Base-by-base conservation (phyloP, 2,329 filamentous ascomycete species). In the Sporothrix globosa region DNA sequence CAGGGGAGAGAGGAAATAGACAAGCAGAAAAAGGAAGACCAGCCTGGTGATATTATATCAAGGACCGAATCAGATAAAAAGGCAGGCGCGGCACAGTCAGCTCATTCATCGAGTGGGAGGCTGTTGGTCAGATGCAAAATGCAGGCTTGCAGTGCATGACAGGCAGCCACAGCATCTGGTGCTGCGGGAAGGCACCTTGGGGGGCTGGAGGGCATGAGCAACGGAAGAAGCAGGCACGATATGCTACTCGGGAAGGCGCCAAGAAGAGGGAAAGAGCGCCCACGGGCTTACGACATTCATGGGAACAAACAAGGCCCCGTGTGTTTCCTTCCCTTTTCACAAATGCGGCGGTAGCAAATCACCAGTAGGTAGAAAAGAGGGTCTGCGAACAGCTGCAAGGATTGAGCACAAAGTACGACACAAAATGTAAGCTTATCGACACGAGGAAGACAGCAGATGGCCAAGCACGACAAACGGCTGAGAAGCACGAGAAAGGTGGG, bases 21-120 rank as follows among this genome's bases (percentile, higher is more conserved):
- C 13, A n/a, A 19, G n/a, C 34, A 67, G 34, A 60, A 44, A 58
- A 41, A 6, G n/a, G 30, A 17, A 11, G 41, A 61, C 14, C 56
- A 48, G 50, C 39, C 58, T 53, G 56, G 21, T 61, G 44, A 50
- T 50, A 48, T 50, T 50, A 52, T 60, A 60, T 68, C 41, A 58
- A 53, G 34, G 44, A 67, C 9, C 27, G 27, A 44, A 60, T 52
- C 46, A 63, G 67, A 66, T n/a, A 61, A 69, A 56, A 30, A 53
- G 61, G 67, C 53, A 70, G 63, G 69, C 68, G 50, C 71, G 67
- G 69, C 19, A 41, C 69, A 66, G 71, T 52, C 34, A 54, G 65
- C 65, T 50, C 50, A 39, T 67, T 41, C 66, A 48, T 54, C 50
- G 11, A 52, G 24, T 50, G 41, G 39, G n/a, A 21, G 58, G 67